A percentile compares a stretch with the other conserved stretches of the same genome.
phyloP scores from a whole-genome alignment of 2,329 filamentous ascomycete genomes.

The Phyllosticta citribraziliensis region DNA sequence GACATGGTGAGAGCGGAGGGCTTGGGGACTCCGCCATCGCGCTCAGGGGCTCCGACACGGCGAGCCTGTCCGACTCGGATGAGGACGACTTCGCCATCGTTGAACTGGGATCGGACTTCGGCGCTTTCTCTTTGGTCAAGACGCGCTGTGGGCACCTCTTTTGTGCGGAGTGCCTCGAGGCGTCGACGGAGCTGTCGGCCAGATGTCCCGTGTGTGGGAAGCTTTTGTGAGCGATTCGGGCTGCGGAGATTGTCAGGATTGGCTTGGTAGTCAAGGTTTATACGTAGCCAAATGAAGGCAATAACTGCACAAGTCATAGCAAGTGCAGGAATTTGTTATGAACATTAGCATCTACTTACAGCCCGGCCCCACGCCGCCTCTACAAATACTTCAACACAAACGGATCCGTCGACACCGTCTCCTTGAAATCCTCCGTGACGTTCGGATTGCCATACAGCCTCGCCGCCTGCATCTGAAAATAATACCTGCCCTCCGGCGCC shows the following conservation, averaged over 20 bases:
- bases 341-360: not conserved
- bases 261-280: too few species aligned
- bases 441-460: slow-evolving; percentile 1
- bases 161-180: not conserved
- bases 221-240: not conserved
- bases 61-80: not conserved
- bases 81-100: not conserved
- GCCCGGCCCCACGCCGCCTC: too few species aligned
- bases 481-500: not conserved
- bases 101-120: not conserved
- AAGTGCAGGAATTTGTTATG: too few species aligned
- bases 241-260: too few species aligned
- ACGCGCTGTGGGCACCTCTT: not conserved
- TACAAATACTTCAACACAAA: not conserved
- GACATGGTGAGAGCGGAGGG: too few species aligned
- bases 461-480: not conserved
- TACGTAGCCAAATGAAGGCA: too few species aligned
- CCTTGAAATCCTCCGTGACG: not conserved
- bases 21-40: too few species aligned
- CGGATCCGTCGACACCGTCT: not conserved
- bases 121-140: not conserved
- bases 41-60: too few species aligned
- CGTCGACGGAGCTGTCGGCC: not conserved
- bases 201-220: not conserved
- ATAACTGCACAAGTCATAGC: too few species aligned